Evolutionary conservation across 2,329 filamentous ascomycete genomes (phyloP), one percentile per base, ranked within the genome.

Genomic region (Akanthomyces muscarius): DNA sequence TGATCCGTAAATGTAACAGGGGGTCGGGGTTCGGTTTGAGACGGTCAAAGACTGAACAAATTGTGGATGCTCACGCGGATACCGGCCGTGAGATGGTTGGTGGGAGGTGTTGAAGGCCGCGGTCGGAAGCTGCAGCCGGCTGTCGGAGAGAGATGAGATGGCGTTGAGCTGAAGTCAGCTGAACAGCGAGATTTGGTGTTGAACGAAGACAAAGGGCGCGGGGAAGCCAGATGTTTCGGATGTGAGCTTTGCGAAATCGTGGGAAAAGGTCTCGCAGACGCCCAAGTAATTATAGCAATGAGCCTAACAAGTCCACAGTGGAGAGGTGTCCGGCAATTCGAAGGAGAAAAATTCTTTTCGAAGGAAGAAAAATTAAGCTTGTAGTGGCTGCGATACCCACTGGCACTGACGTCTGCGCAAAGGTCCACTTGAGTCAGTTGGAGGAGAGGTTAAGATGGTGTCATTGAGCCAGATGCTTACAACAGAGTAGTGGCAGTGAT

Each of bases 381-480:
- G 45, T 41, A 51, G 45, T 14, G 45, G 56, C 50, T 23, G 44
- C 56, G n/a, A 21, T 53, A 61, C 25, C 58, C 58, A 61, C 58
- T 51, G 48, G 10, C 47, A 33, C 25, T 61, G 58, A 52, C 25
- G 57, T 53, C 58, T 52, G 45, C 36, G 16, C 30, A 8, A 23
- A 53, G 48, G 38, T 61, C 58, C 58, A 61, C 58, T 53, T 45
- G 48, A 61, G 58, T 61, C 48, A 61, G 58, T 53, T 44, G 10
- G 36, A 23, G 21, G 30, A n/a, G 38, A 60, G 48, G 18, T 60
- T 44, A n/a, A 59, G 56, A 67, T 67, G 66, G 66, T 66, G 66
- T 67, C 63, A 67, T 67, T 61, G 7, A 4, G 58, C 21, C 13
- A 61, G 18, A 25, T 33, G 33, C 58, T 61, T 53, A 53, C 58